Conservation (phyloP, 345 rosid genomes). For the Citrus maxima region DNA sequence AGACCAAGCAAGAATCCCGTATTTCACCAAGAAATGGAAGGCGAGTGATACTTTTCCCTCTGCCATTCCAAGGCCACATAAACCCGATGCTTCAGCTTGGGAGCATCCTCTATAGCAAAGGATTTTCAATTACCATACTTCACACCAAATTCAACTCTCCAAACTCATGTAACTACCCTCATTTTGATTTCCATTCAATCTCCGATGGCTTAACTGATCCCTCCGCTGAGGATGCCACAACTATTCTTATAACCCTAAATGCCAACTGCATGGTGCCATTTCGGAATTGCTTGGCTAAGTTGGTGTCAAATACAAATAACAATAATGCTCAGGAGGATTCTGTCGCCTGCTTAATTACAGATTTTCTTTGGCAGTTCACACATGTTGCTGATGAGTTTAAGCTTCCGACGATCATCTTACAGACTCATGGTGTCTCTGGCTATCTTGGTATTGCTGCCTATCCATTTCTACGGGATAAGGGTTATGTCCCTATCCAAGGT, state of each 20-base stretch:
- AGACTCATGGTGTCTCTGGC: constrained; percentile 31
- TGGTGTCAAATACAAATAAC: constrained; percentile 7
- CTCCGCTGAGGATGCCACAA: constrained; percentile 6
- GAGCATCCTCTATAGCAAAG: constrained; percentile 33
- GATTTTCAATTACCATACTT: not conserved
- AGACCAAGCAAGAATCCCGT: not conserved
- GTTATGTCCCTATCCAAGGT: constrained; percentile 30
- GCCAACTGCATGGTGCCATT: constrained; percentile 30
- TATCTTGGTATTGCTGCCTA: constrained; percentile 22
- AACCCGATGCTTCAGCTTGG: constrained; percentile 62
- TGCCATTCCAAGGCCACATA: constrained; percentile 56
- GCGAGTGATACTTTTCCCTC: constrained; percentile 42
- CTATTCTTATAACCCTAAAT: constrained; percentile 25
- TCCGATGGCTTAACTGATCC: constrained; percentile 17
- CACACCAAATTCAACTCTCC: not conserved
- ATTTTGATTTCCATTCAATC: constrained; percentile 41
- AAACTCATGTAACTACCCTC: constrained; percentile 32
- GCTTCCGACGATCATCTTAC: constrained; percentile 41
- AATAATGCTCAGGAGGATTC: constrained; percentile 6
- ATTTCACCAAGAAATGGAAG: constrained; percentile 24
- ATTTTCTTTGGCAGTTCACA: constrained; percentile 38
- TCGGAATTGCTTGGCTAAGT: constrained; percentile 25
- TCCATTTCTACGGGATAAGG: not conserved
- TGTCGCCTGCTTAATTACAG: constrained; percentile 42
- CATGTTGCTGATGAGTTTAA: constrained; percentile 29